These are phyloP conservation scores for Rubia peregrina DNA, from an alignment of 305 asterid genomes.

Conservation along the genomic window DNA sequence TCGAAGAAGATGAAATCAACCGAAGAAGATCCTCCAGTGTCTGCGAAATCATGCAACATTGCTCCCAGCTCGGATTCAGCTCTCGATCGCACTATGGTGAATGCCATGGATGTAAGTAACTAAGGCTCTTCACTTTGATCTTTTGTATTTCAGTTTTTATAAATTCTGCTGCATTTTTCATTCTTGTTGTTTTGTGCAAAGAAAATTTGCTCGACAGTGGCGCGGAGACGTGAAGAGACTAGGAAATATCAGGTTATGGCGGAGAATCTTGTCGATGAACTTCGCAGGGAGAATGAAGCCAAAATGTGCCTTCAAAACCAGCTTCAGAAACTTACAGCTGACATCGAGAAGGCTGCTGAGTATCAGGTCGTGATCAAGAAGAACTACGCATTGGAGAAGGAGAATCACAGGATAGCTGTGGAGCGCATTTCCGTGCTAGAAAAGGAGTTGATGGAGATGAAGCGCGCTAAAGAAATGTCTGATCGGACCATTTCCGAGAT, in stretches of 20 bases:
- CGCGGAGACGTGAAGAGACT: neutral
- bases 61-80: neutral
- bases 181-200: neutral
- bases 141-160: neutral
- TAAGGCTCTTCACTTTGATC: neutral
- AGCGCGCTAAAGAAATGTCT: neutral
- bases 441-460: neutral
- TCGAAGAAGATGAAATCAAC: neutral
- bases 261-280: neutral
- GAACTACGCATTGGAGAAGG: neutral
- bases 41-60: neutral
- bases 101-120: slow-evolving; percentile 1
- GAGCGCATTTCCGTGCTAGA: neutral
- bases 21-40: neutral
- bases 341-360: neutral
- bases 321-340: neutral
- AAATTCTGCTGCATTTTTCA: no score
- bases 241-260: neutral
- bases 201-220: neutral
- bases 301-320: neutral
- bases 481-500: neutral
- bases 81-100: neutral
- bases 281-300: neutral
- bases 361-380: neutral
- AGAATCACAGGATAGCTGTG: neutral